Conservation (phyloP, 2,329 filamentous ascomycete genomes). For the Dothidotthia symphoricarpi region DNA sequence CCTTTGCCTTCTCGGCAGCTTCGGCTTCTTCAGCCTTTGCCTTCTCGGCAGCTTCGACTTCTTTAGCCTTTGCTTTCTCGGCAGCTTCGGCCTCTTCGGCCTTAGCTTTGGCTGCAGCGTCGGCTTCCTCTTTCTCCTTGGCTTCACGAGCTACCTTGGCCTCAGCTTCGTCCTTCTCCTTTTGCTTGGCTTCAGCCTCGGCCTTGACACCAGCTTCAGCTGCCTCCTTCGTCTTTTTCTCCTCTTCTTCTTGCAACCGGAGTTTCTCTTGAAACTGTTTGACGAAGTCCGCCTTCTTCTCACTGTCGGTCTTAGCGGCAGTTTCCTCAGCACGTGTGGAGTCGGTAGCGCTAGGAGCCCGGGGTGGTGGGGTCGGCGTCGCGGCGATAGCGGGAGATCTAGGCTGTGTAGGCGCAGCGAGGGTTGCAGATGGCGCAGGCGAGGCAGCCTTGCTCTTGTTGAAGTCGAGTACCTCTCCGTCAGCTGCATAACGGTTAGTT, state of each 20-base stretch:
- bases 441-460: slow-evolving; percentile 46
- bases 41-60: slow-evolving; percentile 40
- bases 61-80: slow-evolving; percentile 31
- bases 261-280: slow-evolving; percentile 64
- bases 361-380: slow-evolving; percentile 66
- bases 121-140: slow-evolving; percentile 49
- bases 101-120: slow-evolving; percentile 48
- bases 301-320: slow-evolving; percentile 68
- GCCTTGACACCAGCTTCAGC: slow-evolving; percentile 44
- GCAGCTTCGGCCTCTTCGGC: slow-evolving; percentile 23
- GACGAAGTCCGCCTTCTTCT: slow-evolving; percentile 63
- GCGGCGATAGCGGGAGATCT: slow-evolving; percentile 67
- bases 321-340: slow-evolving; percentile 67
- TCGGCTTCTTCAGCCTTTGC: too few species aligned
- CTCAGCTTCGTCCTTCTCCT: slow-evolving; percentile 46
- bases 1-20: slow-evolving; percentile 22
- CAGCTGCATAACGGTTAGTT: slow-evolving; percentile 69
- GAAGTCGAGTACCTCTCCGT: slow-evolving; percentile 73
- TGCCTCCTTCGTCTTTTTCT: slow-evolving; percentile 52
- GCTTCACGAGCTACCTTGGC: slow-evolving; percentile 43
- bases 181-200: slow-evolving; percentile 53
- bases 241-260: slow-evolving; percentile 56
- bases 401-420: slow-evolving; percentile 51
- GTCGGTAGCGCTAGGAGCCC: slow-evolving; percentile 61
- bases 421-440: slow-evolving; percentile 40